Percentiles rank a stretch among this genome's conserved stretches.
These are phyloP conservation scores for Brassica napus DNA, from an alignment of 345 rosid species.

Conservation along the genomic window DNA sequence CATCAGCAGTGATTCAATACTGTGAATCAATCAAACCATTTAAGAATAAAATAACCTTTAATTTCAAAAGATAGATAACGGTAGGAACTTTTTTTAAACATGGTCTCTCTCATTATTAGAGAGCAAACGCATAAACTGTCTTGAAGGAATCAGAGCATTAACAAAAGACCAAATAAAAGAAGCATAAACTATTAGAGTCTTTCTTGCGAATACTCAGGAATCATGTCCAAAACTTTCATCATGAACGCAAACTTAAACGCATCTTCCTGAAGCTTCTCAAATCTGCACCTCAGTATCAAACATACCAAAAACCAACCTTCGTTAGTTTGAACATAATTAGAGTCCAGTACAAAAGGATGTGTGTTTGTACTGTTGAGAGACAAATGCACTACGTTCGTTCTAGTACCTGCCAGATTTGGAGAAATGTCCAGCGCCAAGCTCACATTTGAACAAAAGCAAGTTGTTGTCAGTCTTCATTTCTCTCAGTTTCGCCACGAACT, in stretches of 20 bases:
- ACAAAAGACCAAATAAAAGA: not conserved
- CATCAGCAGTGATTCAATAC: not conserved
- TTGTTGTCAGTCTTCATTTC: constrained; percentile 78
- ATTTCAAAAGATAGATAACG: not conserved
- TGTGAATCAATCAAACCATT: not conserved
- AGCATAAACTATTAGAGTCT: not conserved
- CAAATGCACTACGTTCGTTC: constrained; percentile 23
- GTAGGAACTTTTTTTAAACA: not conserved
- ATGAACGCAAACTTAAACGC: constrained; percentile 70
- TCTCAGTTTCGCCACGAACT: constrained; percentile 90
- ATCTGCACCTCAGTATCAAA: constrained; percentile 50
- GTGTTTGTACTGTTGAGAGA: not conserved
- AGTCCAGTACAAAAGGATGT: not conserved
- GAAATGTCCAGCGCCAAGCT: constrained; percentile 94
- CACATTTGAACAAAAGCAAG: constrained; percentile 76
- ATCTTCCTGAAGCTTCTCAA: constrained; percentile 87
- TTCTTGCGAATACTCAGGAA: constrained; percentile 42
- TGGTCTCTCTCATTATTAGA: not conserved
- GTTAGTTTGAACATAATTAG: not conserved
- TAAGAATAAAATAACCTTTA: not conserved
- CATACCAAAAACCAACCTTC: not conserved
- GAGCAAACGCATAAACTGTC: not conserved
- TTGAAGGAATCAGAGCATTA: not conserved
- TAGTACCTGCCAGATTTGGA: constrained; percentile 90
- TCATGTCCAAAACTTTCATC: constrained; percentile 70